Conservation (phyloP, 2,329 filamentous ascomycete species). For the Cordyceps militaris region DNA sequence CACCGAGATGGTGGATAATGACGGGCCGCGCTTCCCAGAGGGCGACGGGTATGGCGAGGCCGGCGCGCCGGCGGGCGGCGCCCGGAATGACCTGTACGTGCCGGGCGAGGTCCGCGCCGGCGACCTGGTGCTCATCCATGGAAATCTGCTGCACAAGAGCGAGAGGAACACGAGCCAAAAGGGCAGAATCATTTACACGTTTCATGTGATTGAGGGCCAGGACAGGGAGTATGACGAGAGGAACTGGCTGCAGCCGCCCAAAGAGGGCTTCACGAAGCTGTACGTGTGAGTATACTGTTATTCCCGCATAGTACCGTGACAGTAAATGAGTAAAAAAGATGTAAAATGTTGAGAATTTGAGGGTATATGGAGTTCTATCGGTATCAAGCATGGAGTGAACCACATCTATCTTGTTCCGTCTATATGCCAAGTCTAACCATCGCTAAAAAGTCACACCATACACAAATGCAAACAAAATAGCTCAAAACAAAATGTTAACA, state of each 20-base stretch:
- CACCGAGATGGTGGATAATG: conserved; percentile 66
- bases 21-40: conserved; percentile 55
- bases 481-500: neutral
- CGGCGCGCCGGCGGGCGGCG: conserved; percentile 28
- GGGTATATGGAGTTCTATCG: conserved; percentile 8
- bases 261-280: conserved; percentile 69
- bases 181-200: conserved; percentile 93
- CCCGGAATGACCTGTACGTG: conserved; percentile 55
- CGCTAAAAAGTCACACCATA: neutral
- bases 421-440: conserved; percentile 17
- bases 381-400: conserved; percentile 5
- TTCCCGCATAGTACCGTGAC: neutral
- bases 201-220: conserved; percentile 87
- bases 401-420: conserved; percentile 13
- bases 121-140: conserved; percentile 86
- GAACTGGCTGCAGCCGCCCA: conserved; percentile 90
- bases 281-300: conserved; percentile 26
- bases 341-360: neutral
- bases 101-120: conserved; percentile 86
- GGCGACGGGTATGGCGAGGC: conserved; percentile 38
- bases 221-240: conserved; percentile 66
- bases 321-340: neutral
- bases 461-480: neutral
- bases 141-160: conserved; percentile 92
- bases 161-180: conserved; percentile 82